Evolutionary conservation across 1,284 basidiomycete species (phyloP).

Genomic region (Ustilago hordei): DNA sequence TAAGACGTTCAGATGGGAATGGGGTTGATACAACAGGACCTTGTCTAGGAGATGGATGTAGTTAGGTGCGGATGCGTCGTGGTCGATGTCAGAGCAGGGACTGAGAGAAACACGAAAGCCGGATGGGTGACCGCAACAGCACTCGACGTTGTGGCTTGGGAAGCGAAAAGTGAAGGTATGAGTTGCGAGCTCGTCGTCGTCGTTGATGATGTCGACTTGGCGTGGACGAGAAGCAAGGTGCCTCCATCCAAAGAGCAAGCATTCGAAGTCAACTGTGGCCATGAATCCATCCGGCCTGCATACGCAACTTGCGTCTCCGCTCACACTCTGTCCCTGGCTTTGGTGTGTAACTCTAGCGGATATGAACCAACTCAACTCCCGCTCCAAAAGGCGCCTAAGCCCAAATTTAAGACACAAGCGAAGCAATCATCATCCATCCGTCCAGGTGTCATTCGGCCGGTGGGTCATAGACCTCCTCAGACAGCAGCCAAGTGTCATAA

Average conservation of each 20-base stretch:
- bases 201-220: slow-evolving; percentile 1
- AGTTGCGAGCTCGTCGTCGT: slow-evolving; percentile 1
- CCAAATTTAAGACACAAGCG: background rate
- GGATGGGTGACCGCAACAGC: background rate
- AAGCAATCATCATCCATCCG: slow-evolving; percentile 2
- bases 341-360: slow-evolving; percentile 7
- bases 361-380: background rate
- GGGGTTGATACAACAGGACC: background rate
- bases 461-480: background rate
- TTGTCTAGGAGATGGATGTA: background rate
- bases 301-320: slow-evolving; percentile 11
- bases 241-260: slow-evolving; percentile 12
- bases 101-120: slow-evolving; percentile 4
- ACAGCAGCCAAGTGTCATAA: background rate
- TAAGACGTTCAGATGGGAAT: background rate
- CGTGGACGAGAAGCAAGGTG: slow-evolving; percentile 9
- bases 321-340: background rate
- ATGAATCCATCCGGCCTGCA: slow-evolving; percentile 20
- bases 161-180: background rate
- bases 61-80: slow-evolving; percentile 4
- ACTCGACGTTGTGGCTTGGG: background rate
- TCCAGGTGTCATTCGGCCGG: slow-evolving; percentile 4
- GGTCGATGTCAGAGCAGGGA: background rate
- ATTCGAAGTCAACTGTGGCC: slow-evolving; percentile 1
- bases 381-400: background rate